Conservation (phyloP, 352 stramenopile genomes). For the Globisporangium takayamanum region DNA sequence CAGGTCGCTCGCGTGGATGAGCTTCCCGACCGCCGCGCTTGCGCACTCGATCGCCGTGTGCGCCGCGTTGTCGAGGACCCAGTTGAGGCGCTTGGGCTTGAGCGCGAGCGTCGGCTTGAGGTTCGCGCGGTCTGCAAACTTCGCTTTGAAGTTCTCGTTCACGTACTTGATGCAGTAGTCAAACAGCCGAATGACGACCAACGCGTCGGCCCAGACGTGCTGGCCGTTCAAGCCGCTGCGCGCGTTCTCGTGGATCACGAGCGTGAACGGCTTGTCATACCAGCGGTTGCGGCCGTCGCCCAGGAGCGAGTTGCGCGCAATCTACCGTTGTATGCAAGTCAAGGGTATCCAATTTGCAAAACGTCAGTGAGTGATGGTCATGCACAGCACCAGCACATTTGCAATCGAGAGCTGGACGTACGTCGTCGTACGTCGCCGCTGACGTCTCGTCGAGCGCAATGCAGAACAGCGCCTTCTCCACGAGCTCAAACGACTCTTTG, state of each 20-base stretch:
- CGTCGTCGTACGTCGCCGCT: constrained; percentile 72
- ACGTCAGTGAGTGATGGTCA: too few species aligned
- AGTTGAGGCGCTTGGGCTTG: constrained; percentile 70
- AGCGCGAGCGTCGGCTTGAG: constrained; percentile 57
- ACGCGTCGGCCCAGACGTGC: constrained; percentile 96
- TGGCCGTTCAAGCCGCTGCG: constrained; percentile 94
- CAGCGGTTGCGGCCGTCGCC: constrained; percentile 93
- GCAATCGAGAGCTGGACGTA: constrained; percentile 6
- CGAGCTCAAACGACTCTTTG: constrained; percentile 87
- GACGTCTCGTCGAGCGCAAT: constrained; percentile 90
- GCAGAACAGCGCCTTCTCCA: constrained; percentile 91
- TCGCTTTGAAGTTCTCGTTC: constrained; percentile 87
- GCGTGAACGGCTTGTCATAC: constrained; percentile 97
- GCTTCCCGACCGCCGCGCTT: constrained; percentile 85
- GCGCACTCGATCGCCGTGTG: constrained; percentile 82
- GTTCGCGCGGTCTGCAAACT: constrained; percentile 68
- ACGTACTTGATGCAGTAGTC: constrained; percentile 93
- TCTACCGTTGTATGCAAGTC: constrained; percentile 18
- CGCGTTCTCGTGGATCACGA: constrained; percentile 95
- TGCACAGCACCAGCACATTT: not conserved
- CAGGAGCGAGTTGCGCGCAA: constrained; percentile 77
- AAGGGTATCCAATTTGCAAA: not conserved
- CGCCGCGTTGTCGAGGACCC: constrained; percentile 77
- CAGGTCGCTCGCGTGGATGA: constrained; percentile 90
- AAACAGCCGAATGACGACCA: constrained; percentile 92